Conservation (phyloP, 495 filamentous ascomycete species). For the Lophium mytilinum region DNA sequence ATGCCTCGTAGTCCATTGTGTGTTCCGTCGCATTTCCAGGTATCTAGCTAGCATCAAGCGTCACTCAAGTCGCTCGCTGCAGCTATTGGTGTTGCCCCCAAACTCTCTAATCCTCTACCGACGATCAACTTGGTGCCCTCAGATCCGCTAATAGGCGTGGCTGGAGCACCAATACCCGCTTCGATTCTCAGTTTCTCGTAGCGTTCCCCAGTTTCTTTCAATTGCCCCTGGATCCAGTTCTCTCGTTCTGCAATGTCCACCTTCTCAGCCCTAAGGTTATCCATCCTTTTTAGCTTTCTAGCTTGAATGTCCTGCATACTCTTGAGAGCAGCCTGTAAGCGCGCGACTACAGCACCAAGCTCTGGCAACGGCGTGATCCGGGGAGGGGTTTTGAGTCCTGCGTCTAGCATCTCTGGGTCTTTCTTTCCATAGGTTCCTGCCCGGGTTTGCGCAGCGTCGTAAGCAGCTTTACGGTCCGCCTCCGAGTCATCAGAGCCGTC, state of each 20-base stretch:
- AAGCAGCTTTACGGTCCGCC: conserved; percentile 70
- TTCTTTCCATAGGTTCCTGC: conserved; percentile 59
- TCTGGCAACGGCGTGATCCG: conserved; percentile 50
- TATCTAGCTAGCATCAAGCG: neutral
- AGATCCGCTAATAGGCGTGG: conserved; percentile 9
- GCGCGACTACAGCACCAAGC: conserved; percentile 41
- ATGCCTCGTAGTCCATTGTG: too few relatives aligned
- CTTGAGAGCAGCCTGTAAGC: conserved; percentile 45
- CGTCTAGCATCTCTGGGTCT: conserved; percentile 25
- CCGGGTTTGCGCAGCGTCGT: conserved; percentile 79
- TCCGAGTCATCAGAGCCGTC: conserved; percentile 61
- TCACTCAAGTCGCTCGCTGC: conserved; percentile 6
- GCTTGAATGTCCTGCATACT: conserved; percentile 49
- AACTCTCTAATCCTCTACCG: conserved; percentile 49
- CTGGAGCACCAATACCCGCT: conserved; percentile 35
- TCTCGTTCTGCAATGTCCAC: conserved; percentile 63
- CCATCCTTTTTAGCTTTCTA: conserved; percentile 48
- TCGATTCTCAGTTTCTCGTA: conserved; percentile 57
- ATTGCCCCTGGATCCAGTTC: conserved; percentile 68
- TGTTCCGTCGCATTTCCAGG: too few relatives aligned
- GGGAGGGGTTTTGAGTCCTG: conserved; percentile 46
- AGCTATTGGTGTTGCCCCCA: conserved; percentile 49
- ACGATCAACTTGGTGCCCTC: conserved; percentile 13
- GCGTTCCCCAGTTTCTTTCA: conserved; percentile 74
- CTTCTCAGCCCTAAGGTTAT: conserved; percentile 57